Evolutionary conservation across 495 filamentous ascomycete genomes (phyloP).

Genomic region (Talaromyces wortmannii): DNA sequence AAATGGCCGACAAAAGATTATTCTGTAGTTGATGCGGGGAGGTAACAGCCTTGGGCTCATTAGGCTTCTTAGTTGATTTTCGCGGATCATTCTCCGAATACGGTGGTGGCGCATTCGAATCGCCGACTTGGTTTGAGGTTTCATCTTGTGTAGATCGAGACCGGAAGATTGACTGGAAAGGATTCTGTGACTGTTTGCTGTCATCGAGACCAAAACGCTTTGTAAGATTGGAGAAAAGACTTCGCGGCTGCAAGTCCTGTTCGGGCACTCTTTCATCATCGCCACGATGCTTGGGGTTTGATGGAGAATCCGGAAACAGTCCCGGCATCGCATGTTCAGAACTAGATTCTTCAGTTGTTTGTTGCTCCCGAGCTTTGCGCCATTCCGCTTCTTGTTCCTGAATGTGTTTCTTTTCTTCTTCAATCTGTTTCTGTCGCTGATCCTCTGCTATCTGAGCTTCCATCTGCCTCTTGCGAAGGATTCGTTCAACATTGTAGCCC

Average conservation of each 20-base stretch:
- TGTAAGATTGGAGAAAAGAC: slow-evolving; percentile 59
- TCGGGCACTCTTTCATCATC: slow-evolving; percentile 10
- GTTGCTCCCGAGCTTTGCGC: slow-evolving; percentile 27
- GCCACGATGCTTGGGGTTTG: slow-evolving; percentile 24
- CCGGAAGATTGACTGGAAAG: slow-evolving; percentile 27
- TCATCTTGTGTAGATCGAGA: slow-evolving; percentile 2
- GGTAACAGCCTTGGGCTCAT: slow-evolving; percentile 31
- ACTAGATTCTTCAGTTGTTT: slow-evolving; percentile 19
- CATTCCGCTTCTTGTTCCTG: slow-evolving; percentile 58
- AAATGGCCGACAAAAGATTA: slow-evolving; percentile 70
- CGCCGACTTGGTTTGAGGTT: background rate
- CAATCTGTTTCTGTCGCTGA: slow-evolving; percentile 65
- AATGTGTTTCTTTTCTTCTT: slow-evolving; percentile 60
- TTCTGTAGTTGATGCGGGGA: slow-evolving; percentile 46
- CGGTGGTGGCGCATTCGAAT: slow-evolving; percentile 33
- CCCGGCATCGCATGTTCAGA: slow-evolving; percentile 50
- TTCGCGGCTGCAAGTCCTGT: slow-evolving; percentile 32
- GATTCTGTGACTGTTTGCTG: slow-evolving; percentile 44
- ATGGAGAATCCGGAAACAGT: slow-evolving; percentile 56
- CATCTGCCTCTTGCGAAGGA: slow-evolving; percentile 74
- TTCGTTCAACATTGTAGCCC: slow-evolving; percentile 92
- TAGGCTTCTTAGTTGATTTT: slow-evolving; percentile 18
- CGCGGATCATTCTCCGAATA: slow-evolving; percentile 35
- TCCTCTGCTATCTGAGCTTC: slow-evolving; percentile 83
- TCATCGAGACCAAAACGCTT: slow-evolving; percentile 59